A percentile compares a stretch with the other conserved stretches of the same genome.
Evolutionary conservation across 2,329 filamentous ascomycete genomes (phyloP).

Genomic region (Pseudogymnoascus sp.): DNA sequence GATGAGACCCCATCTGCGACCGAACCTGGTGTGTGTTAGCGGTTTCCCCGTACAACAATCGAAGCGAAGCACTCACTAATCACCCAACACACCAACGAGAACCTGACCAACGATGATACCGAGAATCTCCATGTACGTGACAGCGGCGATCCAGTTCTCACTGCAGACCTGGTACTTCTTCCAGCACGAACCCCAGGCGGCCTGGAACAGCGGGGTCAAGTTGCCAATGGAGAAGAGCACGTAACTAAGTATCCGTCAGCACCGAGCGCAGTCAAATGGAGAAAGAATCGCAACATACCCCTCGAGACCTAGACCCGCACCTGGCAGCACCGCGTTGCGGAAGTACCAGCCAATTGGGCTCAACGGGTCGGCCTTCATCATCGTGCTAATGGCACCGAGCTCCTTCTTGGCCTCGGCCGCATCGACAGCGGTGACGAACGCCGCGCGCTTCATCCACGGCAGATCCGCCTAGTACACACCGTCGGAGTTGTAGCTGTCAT

Average conservation of each 20-base stretch:
- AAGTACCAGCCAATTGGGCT: conserved; percentile 82
- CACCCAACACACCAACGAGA: conserved; percentile 71
- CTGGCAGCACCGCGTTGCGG: conserved; percentile 82
- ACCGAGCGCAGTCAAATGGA: not conserved
- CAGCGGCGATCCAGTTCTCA: conserved; percentile 70
- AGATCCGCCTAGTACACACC: conserved; percentile 94
- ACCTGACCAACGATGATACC: conserved; percentile 95
- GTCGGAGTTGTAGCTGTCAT: conserved; percentile 75
- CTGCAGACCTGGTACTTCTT: conserved; percentile 55
- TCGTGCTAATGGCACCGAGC: conserved; percentile 57
- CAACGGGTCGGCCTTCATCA: conserved; percentile 82
- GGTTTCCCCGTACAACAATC: conserved; percentile 10
- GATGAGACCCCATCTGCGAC: conserved; percentile 89
- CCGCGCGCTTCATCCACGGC: conserved; percentile 57
- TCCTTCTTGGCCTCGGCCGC: conserved; percentile 62
- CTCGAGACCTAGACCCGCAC: conserved; percentile 85
- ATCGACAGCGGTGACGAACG: conserved; percentile 71
- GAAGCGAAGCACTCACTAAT: conserved; percentile 41
- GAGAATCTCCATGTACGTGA: conserved; percentile 86
- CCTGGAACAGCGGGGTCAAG: conserved; percentile 70
- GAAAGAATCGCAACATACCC: conserved; percentile 40
- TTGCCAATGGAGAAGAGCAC: conserved; percentile 97
- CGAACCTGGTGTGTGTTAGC: conserved; percentile 53
- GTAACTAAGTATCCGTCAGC: conserved; percentile 48
- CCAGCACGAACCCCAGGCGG: conserved; percentile 77